These are phyloP conservation scores for Begonia peltatifolia DNA, from an alignment of 306 rosid species.

Conservation along the genomic window DNA sequence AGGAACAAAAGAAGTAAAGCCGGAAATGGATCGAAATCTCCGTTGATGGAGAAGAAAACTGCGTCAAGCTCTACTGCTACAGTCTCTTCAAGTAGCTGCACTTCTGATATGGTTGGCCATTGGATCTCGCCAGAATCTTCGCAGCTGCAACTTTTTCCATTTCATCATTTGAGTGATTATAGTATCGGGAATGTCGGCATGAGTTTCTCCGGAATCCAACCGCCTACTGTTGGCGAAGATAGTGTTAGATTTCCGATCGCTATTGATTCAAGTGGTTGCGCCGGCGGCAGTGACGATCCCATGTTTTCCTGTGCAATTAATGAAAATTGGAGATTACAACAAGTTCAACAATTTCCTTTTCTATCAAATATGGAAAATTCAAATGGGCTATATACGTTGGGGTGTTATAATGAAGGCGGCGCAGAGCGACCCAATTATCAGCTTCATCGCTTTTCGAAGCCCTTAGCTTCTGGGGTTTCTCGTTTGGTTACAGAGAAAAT, in stretches of 20 bases:
- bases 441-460: slow-evolving; percentile 19
- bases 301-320: slow-evolving; percentile 16
- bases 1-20: slow-evolving; percentile 53
- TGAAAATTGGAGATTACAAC: slow-evolving; percentile 60
- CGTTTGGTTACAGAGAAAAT: slow-evolving; percentile 22
- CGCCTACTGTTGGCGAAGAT: slow-evolving; percentile 13
- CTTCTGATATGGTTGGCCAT: slow-evolving; percentile 18
- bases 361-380: slow-evolving; percentile 41
- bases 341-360: slow-evolving; percentile 46
- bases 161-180: slow-evolving; percentile 31
- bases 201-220: slow-evolving; percentile 23
- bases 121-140: slow-evolving; percentile 18
- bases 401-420: slow-evolving; percentile 1
- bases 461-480: slow-evolving; percentile 14
- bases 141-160: slow-evolving; percentile 42
- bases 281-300: slow-evolving; percentile 8
- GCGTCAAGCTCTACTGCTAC: slow-evolving; percentile 23
- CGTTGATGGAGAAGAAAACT: slow-evolving; percentile 11
- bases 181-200: slow-evolving; percentile 26
- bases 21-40: slow-evolving; percentile 32
- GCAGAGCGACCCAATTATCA: neutral
- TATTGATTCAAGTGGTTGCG: slow-evolving; percentile 5
- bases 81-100: slow-evolving; percentile 33
- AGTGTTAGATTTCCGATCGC: slow-evolving; percentile 27
- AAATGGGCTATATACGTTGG: slow-evolving; percentile 34